Evolutionary conservation across 371 early-diverging fungal species (phyloP).

Genomic region (Nematocida minor): DNA sequence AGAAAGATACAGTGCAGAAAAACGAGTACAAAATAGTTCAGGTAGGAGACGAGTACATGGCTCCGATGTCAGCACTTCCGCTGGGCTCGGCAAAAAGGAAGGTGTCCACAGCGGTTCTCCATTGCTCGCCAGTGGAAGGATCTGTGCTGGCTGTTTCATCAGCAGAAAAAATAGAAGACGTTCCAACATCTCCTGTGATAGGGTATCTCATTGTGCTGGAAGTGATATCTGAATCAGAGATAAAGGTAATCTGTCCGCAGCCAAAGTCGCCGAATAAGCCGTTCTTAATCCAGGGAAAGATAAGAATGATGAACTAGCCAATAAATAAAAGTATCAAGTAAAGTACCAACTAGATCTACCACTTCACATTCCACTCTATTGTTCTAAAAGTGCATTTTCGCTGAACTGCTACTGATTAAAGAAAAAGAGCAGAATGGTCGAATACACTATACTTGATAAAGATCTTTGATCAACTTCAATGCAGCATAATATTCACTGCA

Average conservation of each 20-base stretch:
- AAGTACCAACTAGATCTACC: too few species aligned
- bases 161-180: constrained; percentile 56
- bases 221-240: constrained; percentile 30
- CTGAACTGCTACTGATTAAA: too few species aligned
- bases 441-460: too few species aligned
- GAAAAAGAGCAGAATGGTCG: too few species aligned
- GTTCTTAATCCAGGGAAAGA: constrained; percentile 58
- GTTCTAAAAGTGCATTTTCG: too few species aligned
- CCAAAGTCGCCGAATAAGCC: constrained; percentile 53
- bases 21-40: constrained; percentile 53
- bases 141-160: constrained; percentile 62
- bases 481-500: too few species aligned
- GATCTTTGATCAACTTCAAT: too few species aligned
- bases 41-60: constrained; percentile 62
- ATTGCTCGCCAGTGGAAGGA: constrained; percentile 45
- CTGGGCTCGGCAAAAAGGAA: constrained; percentile 60
- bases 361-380: too few species aligned
- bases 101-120: constrained; percentile 40
- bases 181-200: constrained; percentile 54
- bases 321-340: constrained; percentile 11
- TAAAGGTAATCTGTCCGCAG: constrained; percentile 60
- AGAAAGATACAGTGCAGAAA: background rate
- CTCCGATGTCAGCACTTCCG: constrained; percentile 64
- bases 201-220: constrained; percentile 61
- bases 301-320: constrained; percentile 57